phyloP scores from a whole-genome alignment of 176 grass and related monocot genomes.

The Zea mays region Zm-B73-REFERENCE-NAM-5.0 NC_050102.1:145359001-145359500 shows the following conservation, averaged over 20 bases:
- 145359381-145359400: too few species aligned
- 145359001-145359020: not conserved
- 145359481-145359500: not conserved
- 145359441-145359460: not conserved
- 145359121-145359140: not conserved
- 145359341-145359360: not conserved
- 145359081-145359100: not conserved
- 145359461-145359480: not conserved
- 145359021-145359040: constrained; percentile 3
- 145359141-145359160: not conserved
- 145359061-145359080: not conserved
- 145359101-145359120: not conserved
- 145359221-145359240: not conserved
- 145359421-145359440: not conserved
- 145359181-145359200: not conserved
- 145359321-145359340: not conserved
- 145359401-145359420: not conserved
- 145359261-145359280: not conserved
- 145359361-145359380: not conserved
- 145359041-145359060: constrained; percentile 9
- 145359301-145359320: not conserved
- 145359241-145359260: not conserved
- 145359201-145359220: not conserved
- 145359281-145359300: constrained; percentile 1
- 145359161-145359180: not conserved